Evolutionary conservation across 2,329 filamentous ascomycete species (phyloP), one percentile per base, ranked within the genome.

Genomic region (Cryoendolithus antarcticus): DNA sequence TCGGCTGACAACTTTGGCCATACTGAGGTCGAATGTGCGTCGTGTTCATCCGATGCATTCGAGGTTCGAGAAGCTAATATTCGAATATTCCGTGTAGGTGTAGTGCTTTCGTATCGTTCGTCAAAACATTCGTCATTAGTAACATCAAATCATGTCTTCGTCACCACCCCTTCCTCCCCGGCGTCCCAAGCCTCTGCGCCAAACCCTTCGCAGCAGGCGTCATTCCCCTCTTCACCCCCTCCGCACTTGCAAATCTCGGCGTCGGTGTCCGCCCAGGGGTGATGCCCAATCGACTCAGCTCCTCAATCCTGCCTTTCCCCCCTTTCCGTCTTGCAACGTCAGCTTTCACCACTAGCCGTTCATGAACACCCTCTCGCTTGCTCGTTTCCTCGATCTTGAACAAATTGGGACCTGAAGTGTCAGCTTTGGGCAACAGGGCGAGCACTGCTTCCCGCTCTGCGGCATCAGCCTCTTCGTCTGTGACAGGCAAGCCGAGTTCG

Each of bases 281-380:
- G 28, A 65, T 64, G 31, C 61, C 57, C n/a, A 60, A 49, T 28
- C 44, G 48, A 38, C 47, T 44, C 36, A 60, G 44, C 33, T 51
- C 10, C 45, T 56, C 35, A 34, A 56, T 38, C 64, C 56, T 47
- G 34, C 48, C 42, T 70, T 81, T 47, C 72, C 77, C 3, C 70
- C 75, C 45, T 75, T 69, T 15, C 36, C 80, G 74, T 57, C 86
- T 88, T 2, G 72, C 80, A 51, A 77, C 76, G 9, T 82, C 75
- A 13, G 84, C 83, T 37, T 76, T 76, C 45, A 94, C 88, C 2
- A 95, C 86, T 72, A 95, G 85, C 29, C 79, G 75, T 52, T 89
- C 77, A 58, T 93, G 86, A 21, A 96, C 64, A 29, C 76, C 77
- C 62, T 96, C 91, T 30, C 89, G 71, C 45, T 73, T 76, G 38